Base-by-base conservation (phyloP, 2,329 filamentous ascomycete species). In the Diaporthe capsici region DNA sequence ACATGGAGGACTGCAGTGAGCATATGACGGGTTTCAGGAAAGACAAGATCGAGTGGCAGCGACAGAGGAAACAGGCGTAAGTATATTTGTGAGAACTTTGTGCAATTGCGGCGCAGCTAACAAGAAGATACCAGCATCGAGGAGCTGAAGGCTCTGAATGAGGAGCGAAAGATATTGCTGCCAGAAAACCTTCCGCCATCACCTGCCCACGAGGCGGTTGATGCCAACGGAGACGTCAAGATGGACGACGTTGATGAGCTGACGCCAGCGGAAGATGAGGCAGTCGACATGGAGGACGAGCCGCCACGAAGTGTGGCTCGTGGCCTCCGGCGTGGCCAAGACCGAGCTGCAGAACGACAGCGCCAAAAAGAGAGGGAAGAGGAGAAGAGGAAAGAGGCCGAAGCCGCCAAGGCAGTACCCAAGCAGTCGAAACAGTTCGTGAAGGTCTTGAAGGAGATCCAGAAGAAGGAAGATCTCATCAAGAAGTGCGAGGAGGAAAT, bases 1-100 rank as follows among this genome's bases (percentile, higher is more conserved):
- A 97, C 82, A 94, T 99, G 88, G 95, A 98, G 79, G 93, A 96
- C 77, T 98, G 96, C 85, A 95, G 94, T 78, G 94, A 96, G 81
- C 94, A 95, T 72, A 98, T 98, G 96, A 99, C 97, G 2, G 92
- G 92, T 73, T 95, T 97, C 81, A 93, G 97, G 68, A 99, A 99
- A 84, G 94, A 97, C 82, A 98, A 98, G 86, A 98, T 98, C 77
- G 95, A 98, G 78, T 94, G 92, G 84, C 96, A 98, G 85, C 91
- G 95, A 78, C 91, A 94, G 79, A 92, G 94, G 78, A 92, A 92
- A 79, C 88, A 90, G 83, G 86, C 88, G 90, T 92, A 86, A 84
- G 91, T 89, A 49, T 37, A 76, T 51, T 22, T n/a, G 70, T n/a
- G 2, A 57, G 37, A 12, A 5, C 25, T 44, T n/a, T 9, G 15